phyloP scores from a whole-genome alignment of 2,329 filamentous ascomycete genomes.

The Cryphonectria nitschkei region DNA sequence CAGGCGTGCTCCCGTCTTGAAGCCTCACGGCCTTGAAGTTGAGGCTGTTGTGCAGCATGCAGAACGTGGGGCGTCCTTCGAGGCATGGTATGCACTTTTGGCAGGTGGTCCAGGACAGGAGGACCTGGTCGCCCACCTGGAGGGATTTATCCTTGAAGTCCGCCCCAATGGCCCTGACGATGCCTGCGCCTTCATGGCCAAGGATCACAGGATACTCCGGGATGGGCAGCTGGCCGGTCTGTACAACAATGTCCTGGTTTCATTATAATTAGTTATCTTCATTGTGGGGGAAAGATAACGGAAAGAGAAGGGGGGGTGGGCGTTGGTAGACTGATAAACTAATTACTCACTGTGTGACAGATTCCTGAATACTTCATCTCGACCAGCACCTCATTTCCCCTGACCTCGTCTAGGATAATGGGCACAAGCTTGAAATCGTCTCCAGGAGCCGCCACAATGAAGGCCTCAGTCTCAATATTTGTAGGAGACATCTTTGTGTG shows the following conservation, averaged over 20 bases:
- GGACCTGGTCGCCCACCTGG: conserved; percentile 39
- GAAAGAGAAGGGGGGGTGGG: too few relatives aligned
- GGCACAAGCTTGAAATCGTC: conserved; percentile 23
- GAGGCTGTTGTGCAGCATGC: conserved; percentile 31
- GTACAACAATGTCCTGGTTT: conserved; percentile 35
- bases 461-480: conserved; percentile 26
- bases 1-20: conserved; percentile 30
- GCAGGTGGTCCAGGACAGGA: conserved; percentile 42
- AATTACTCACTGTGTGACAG: conserved; percentile 19
- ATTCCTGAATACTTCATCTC: conserved; percentile 28
- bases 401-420: conserved; percentile 22
- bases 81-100: conserved; percentile 38
- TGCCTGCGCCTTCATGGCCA: conserved; percentile 35
- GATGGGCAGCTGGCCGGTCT: conserved; percentile 33
- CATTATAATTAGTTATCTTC: neutral
- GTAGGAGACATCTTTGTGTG: conserved; percentile 14
- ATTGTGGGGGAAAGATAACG: neutral
- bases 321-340: neutral
- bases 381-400: conserved; percentile 25
- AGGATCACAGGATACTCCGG: conserved; percentile 37
- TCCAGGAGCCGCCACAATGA: conserved; percentile 18
- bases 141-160: conserved; percentile 35
- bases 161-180: conserved; percentile 37
- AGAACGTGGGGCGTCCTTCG: conserved; percentile 36
- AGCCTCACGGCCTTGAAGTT: conserved; percentile 34